Evolutionary conservation across 2,329 filamentous ascomycete genomes (phyloP), one percentile per base, ranked within the genome.

Genomic region (Parastagonospora avenae): DNA sequence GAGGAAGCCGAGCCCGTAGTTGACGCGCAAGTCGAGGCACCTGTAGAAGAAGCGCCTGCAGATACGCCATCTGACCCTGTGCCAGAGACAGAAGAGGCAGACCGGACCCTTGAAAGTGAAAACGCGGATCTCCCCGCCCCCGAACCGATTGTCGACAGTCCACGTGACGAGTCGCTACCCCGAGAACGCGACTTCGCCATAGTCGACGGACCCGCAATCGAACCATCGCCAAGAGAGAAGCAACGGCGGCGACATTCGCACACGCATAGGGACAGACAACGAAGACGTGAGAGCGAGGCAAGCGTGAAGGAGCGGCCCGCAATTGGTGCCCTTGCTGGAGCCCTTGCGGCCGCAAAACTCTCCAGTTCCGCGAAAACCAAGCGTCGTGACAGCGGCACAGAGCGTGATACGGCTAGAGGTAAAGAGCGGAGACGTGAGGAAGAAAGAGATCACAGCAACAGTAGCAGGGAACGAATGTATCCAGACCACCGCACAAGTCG

Each of bases 331-430:
- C 46, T 54, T 5, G 57, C 62, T 27, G 52, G 59, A 8, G 28
- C 65, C 8, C 45, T 69, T 1, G 60, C 60, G 14, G 55, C 57
- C 15, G 45, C 60, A 8, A 69, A 64, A 33, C 40, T 64, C 16
- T 47, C 54, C 28, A 56, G 59, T 11, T 57, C 59, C 16, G 50
- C 59, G 8, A 67, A 58, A 35, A 62, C 53, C 29, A 71, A 66
- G 39, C 62, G 69, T 27, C 62, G 63, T 8, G 69, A 72, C 43
- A 72, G 68, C 45, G 66, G 70, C 31, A 68, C 68, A 2, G 68
- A 70, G 11, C 62, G 63, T 15, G 70, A 73, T 16, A 19, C 54
- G 16, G 47, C 44, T 8, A 59, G 54, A 44, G 59, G 51, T 2
- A 66, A 63, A 45, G 62, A 63, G 9, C 51, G 54, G 32, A 31